Evolutionary conservation across 768 basidiomycete species (phyloP).

Genomic region (Kwoniella dejecticola): DNA sequence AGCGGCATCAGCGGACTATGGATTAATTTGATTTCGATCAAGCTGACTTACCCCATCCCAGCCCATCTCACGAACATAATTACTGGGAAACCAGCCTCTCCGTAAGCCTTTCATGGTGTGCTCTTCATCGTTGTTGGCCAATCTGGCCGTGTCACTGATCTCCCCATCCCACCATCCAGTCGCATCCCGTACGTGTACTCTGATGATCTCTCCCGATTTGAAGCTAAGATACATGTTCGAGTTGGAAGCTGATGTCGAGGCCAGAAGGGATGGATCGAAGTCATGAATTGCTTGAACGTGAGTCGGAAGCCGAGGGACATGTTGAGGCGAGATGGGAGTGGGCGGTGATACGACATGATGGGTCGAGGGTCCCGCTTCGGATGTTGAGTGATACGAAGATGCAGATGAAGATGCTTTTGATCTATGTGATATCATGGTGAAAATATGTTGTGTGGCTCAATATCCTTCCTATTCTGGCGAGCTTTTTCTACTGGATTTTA

Average conservation of each 20-base stretch:
- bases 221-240: slow-evolving; percentile 79
- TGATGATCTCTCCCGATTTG: slow-evolving; percentile 84
- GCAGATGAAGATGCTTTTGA: slow-evolving; percentile 8
- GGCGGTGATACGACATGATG: slow-evolving; percentile 9
- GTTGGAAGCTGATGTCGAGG: slow-evolving; percentile 57
- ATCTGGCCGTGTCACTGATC: slow-evolving; percentile 62
- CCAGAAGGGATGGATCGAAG: slow-evolving; percentile 59
- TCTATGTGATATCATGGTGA: slow-evolving; percentile 16
- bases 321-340: neutral
- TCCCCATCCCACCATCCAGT: slow-evolving; percentile 99
- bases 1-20: neutral
- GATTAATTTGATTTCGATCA: too few species aligned
- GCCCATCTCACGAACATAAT: slow-evolving; percentile 63
- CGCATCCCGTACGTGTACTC: slow-evolving; percentile 79
- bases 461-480: too few species aligned
- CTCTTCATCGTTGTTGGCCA: slow-evolving; percentile 16
- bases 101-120: slow-evolving; percentile 48
- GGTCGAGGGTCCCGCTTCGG: slow-evolving; percentile 15
- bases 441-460: neutral
- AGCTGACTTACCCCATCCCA: slow-evolving; percentile 30
- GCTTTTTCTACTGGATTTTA: too few species aligned
- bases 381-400: slow-evolving; percentile 15
- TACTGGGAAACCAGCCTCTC: slow-evolving; percentile 97
- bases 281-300: slow-evolving; percentile 76
- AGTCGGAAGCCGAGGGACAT: slow-evolving; percentile 17